These are phyloP conservation scores for Solanum megistacrolobum DNA, from an alignment of 257 asterid species.

Conservation along the genomic window DNA sequence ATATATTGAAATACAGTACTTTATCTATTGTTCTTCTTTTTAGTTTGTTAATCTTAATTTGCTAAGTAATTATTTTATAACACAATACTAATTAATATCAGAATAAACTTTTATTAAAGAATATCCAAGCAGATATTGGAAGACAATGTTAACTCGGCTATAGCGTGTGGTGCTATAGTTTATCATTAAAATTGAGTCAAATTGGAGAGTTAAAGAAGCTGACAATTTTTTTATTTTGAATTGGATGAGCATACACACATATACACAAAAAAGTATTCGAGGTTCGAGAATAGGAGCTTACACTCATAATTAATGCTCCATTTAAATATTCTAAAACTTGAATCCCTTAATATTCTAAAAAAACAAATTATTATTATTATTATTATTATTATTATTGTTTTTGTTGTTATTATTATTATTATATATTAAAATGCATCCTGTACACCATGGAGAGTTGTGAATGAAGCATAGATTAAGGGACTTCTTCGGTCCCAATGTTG, in stretches of 20 bases:
- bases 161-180: neutral
- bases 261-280: conserved; percentile 14
- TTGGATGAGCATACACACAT: conserved; percentile 3
- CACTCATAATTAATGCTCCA: neutral
- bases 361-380: neutral
- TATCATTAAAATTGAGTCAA: conserved; percentile 35
- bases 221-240: conserved; percentile 21
- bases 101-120: neutral
- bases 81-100: too few relatives aligned
- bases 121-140: neutral
- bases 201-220: conserved; percentile 47
- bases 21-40: too few relatives aligned
- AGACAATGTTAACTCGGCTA: neutral
- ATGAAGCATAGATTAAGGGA: conserved; percentile 33
- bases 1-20: too few relatives aligned
- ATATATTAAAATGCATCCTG: conserved; percentile 8
- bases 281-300: conserved; percentile 36
- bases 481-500: conserved; percentile 2
- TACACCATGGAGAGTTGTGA: conserved; percentile 38
- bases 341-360: neutral
- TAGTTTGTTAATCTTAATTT: too few relatives aligned
- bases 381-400: too few relatives aligned
- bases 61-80: too few relatives aligned
- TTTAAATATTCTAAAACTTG: neutral
- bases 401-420: neutral